These are phyloP conservation scores for Rhodotorula babjevae DNA, from an alignment of 768 basidiomycete genomes.

Conservation along the genomic window DNA sequence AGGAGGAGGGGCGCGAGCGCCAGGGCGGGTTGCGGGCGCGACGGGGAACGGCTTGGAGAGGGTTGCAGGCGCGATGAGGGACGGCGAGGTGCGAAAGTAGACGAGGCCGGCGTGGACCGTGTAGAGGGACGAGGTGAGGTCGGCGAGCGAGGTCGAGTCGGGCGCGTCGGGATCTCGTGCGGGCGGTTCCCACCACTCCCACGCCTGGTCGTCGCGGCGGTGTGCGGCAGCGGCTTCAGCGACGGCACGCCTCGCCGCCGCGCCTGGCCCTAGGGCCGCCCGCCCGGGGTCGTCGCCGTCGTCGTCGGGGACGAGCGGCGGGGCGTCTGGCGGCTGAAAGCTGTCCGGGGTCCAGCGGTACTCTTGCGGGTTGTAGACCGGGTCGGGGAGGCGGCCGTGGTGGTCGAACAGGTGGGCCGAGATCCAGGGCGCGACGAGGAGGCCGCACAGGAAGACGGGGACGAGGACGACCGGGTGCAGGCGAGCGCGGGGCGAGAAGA, in stretches of 20 bases:
- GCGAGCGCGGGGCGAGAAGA: constrained; percentile 17
- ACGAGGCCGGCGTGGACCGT: constrained; percentile 15
- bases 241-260: neutral
- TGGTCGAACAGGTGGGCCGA: neutral
- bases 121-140: constrained; percentile 13
- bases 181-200: constrained; percentile 29
- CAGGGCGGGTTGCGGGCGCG: neutral
- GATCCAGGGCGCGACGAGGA: constrained; percentile 13
- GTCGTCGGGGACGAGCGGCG: constrained; percentile 9
- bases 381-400: constrained; percentile 1
- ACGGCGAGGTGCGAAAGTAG: constrained; percentile 13
- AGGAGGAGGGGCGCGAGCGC: neutral
- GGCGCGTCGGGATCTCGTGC: neutral
- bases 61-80: neutral
- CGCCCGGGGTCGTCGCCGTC: neutral
- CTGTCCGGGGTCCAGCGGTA: constrained; percentile 1
- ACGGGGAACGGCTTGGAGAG: constrained; percentile 6
- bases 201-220: constrained; percentile 18
- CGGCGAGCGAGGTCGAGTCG: neutral
- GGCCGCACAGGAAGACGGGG: constrained; percentile 37
- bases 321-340: constrained; percentile 20
- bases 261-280: neutral
- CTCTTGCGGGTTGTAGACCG: constrained; percentile 16
- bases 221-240: neutral
- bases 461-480: constrained; percentile 36